These are phyloP conservation scores for Yamadazyma dendronema DNA, from an alignment of 1,139 yeast species.

Conservation along the genomic window DNA sequence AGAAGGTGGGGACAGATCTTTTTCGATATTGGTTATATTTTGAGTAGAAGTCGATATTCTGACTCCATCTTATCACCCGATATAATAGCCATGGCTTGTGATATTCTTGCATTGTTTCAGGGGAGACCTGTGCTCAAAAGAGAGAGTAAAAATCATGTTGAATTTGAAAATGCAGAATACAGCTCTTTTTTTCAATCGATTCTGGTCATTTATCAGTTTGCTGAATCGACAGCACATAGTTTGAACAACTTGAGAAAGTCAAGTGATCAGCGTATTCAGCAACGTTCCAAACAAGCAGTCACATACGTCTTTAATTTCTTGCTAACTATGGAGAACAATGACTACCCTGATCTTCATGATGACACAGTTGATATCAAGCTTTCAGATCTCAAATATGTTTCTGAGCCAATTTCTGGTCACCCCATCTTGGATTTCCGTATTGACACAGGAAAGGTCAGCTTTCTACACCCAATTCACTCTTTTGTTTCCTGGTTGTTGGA, in stretches of 20 bases:
- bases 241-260: constrained; percentile 27
- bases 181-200: constrained; percentile 78
- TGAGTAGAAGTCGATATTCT: constrained; percentile 65
- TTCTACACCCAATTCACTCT: constrained; percentile 80
- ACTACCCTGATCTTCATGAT: constrained; percentile 28
- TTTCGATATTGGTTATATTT: constrained; percentile 76
- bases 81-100: constrained; percentile 54
- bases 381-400: constrained; percentile 16
- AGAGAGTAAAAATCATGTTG: constrained; percentile 81
- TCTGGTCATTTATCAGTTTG: constrained; percentile 64
- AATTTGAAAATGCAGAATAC: constrained; percentile 86
- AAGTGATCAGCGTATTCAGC: constrained; percentile 15
- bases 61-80: constrained; percentile 32
- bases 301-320: constrained; percentile 31
- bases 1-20: constrained; percentile 83
- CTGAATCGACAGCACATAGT: constrained; percentile 56
- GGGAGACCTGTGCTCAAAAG: constrained; percentile 75
- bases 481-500: constrained; percentile 72
- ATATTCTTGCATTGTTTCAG: constrained; percentile 69
- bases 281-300: constrained; percentile 30
- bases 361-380: constrained; percentile 30
- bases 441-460: constrained; percentile 53
- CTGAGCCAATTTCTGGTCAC: constrained; percentile 24
- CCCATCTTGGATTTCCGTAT: constrained; percentile 24
- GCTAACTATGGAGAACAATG: constrained; percentile 27